These are phyloP conservation scores for Wallacemonas sp. DNA, from an alignment of 208 protist genomes.

Conservation along the genomic window DNA sequence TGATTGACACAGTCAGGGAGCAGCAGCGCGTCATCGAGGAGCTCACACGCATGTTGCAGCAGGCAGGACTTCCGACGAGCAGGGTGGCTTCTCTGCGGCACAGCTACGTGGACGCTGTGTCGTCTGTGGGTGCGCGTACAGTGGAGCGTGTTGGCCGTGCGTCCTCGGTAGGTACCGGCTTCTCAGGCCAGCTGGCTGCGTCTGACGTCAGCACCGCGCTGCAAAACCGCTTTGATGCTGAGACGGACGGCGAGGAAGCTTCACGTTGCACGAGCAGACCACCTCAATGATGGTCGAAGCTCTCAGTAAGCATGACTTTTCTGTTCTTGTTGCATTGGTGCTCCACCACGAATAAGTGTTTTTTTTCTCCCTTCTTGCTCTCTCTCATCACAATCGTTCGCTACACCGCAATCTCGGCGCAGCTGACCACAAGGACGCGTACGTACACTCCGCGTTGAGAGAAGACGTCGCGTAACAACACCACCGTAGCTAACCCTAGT, in stretches of 20 bases:
- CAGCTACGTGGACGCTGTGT: background rate
- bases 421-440: no score
- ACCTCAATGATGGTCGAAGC: no score
- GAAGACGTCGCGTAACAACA: no score
- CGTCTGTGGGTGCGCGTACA: background rate
- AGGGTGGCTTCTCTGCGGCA: no score
- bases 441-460: no score
- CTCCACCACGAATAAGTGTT: no score
- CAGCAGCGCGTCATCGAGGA: constrained; percentile 49
- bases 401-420: no score
- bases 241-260: background rate
- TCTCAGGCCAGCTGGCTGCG: constrained; percentile 10
- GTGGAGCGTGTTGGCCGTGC: background rate
- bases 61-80: background rate
- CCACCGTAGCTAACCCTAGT: no score
- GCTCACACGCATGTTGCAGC: constrained; percentile 26
- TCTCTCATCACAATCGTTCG: no score
- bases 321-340: no score
- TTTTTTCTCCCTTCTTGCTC: no score
- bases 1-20: constrained; percentile 30
- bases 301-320: no score
- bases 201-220: constrained; percentile 1
- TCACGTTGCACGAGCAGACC: background rate
- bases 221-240: background rate
- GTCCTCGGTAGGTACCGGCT: background rate